Percentiles rank a stretch among this genome's conserved stretches.
These are phyloP conservation scores for Lupinus albus DNA, from an alignment of 306 rosid genomes.

Conservation along the genomic window DNA sequence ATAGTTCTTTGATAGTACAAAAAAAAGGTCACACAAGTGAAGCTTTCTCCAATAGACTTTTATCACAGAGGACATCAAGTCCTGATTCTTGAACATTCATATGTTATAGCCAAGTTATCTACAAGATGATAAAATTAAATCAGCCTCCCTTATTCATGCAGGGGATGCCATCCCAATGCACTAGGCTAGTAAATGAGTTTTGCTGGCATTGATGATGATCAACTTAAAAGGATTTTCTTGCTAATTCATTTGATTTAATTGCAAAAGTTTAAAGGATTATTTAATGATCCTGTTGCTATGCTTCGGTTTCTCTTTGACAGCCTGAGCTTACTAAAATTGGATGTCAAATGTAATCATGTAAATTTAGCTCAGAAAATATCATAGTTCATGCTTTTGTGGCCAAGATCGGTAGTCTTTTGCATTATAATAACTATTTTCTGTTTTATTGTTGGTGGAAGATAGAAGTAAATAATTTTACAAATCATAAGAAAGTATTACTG, in stretches of 20 bases:
- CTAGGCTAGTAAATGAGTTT: neutral
- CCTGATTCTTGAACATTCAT: neutral
- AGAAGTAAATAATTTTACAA: neutral
- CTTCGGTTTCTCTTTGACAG: neutral
- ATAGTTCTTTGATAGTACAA: no score
- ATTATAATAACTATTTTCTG: neutral
- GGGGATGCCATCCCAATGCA: conserved; percentile 1
- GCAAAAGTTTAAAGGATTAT: neutral
- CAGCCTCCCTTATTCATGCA: no score
- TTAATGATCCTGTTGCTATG: neutral
- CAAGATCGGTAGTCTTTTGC: neutral
- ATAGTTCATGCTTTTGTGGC: no score
- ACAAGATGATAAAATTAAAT: no score
- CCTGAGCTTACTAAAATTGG: neutral
- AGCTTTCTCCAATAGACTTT: conserved; percentile 10
- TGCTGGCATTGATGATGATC: neutral
- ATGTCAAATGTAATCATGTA: neutral
- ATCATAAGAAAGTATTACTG: neutral
- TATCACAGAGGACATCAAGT: neutral
- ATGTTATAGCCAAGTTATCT: no score
- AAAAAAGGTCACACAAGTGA: neutral
- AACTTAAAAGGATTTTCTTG: no score
- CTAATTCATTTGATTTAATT: neutral
- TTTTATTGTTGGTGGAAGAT: neutral
- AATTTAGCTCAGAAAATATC: conserved; percentile 1